Base-by-base conservation (phyloP, 768 basidiomycete species). In the Pulveroboletus sp. region DNA sequence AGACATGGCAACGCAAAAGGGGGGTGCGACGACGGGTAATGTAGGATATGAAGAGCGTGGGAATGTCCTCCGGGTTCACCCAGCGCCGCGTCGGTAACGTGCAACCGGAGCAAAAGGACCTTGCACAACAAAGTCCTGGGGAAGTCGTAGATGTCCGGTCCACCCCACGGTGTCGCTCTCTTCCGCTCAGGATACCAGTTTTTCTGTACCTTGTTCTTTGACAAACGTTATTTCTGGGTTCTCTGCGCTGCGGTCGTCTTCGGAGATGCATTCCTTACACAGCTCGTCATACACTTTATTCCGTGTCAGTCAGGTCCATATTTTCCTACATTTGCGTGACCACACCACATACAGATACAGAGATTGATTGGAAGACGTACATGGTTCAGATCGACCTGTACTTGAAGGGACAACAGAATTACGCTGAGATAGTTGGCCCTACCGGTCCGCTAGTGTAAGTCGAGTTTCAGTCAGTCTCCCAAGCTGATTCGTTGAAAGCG, bases 361-460 rank as follows among this genome's bases (percentile, higher is more conserved):
- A 99, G 70, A 99, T 99, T 60, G 96, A 99, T 71, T 98, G 91
- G 84, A 79, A 85, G 61, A 97, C 96, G 0, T 99, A 99, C 64
- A 92, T 97, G 83, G 73, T 85, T 45, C 96, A 98, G 45, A 78
- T 89, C 1, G 77, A 85, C 48, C 64, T 86, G 35, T 93, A 89
- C 70, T 59, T 89, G 40, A 78, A 81, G 47, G 93, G 93, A 29
- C 86, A 94, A 64, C 76, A 85, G 40, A 80, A 93, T 61, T 99
- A 99, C 63, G 76, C 80, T 12, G 68, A 74, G 51, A 86, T 99
- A 43, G 73, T 79, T 48, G 96, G 96, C 1, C 93, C 93, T 2
- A 96, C 93, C 6, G 96, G 96, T 14, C 91, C 89, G 9, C 72
- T 95, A 9, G 94, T 97, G 94, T 96, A 61, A 67, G 80, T 64